A percentile compares a stretch with the other conserved stretches of the same genome.
Evolutionary conservation across 2,329 filamentous ascomycete genomes (phyloP).

Genomic region (Colletotrichum sp.): DNA sequence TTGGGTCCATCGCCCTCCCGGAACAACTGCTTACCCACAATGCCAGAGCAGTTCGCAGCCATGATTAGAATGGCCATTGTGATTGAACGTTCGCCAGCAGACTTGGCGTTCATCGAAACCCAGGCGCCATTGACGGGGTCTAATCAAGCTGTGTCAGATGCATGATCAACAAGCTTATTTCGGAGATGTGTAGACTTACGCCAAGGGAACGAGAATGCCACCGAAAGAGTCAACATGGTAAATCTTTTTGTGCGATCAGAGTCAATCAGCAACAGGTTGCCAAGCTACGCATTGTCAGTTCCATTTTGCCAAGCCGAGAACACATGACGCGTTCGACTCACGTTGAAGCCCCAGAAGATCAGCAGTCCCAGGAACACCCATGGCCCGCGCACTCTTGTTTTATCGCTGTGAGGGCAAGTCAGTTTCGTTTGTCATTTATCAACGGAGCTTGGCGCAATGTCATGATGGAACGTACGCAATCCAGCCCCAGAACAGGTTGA

Average conservation of each 20-base stretch:
- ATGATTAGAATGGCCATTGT: constrained; percentile 38
- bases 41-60: constrained; percentile 34
- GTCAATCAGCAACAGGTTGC: constrained; percentile 10
- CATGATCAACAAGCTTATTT: not conserved
- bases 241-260: constrained; percentile 23
- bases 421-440: constrained; percentile 1
- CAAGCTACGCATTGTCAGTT: constrained; percentile 8
- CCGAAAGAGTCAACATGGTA: constrained; percentile 29
- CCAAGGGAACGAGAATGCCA: constrained; percentile 32
- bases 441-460: not conserved
- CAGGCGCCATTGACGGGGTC: constrained; percentile 34
- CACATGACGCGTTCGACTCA: constrained; percentile 12
- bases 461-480: constrained; percentile 18
- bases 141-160: not conserved
- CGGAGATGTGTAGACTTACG: constrained; percentile 26
- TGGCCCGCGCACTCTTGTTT: constrained; percentile 25
- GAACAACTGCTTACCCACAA: constrained; percentile 35
- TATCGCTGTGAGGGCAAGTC: constrained; percentile 19
- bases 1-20: constrained; percentile 31
- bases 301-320: not conserved
- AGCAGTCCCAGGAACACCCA: constrained; percentile 33
- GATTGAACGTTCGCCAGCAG: constrained; percentile 33
- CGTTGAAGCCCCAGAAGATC: constrained; percentile 29
- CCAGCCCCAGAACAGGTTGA: constrained; percentile 36
- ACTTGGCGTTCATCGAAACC: constrained; percentile 32